These are phyloP conservation scores for Trichoderma lentiforme DNA, from an alignment of 2,329 filamentous ascomycete genomes.

Conservation along the genomic window DNA sequence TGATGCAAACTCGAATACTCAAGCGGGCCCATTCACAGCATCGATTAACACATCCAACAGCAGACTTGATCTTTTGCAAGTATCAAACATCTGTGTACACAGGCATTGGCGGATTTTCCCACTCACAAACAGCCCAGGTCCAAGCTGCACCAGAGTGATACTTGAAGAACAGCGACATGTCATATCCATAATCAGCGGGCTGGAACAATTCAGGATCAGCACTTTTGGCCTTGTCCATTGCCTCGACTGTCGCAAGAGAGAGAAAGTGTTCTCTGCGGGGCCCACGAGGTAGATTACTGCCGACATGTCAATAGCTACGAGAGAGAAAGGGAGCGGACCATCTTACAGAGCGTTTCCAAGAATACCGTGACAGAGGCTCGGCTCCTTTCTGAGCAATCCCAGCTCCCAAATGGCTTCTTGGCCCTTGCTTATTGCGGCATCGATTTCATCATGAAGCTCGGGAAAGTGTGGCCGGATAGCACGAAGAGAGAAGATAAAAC, in stretches of 20 bases:
- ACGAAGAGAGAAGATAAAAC: slow-evolving; percentile 56
- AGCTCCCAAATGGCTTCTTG: slow-evolving; percentile 53
- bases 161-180: slow-evolving; percentile 32
- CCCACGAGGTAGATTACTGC: slow-evolving; percentile 32
- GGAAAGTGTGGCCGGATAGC: slow-evolving; percentile 57
- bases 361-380: slow-evolving; percentile 64
- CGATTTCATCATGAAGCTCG: slow-evolving; percentile 49
- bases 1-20: neutral
- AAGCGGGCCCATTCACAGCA: neutral
- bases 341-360: slow-evolving; percentile 61
- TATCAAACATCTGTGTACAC: slow-evolving; percentile 33
- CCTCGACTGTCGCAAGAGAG: slow-evolving; percentile 53
- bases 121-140: slow-evolving; percentile 36
- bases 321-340: too few relatives aligned
- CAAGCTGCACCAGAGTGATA: slow-evolving; percentile 39
- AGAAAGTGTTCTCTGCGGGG: slow-evolving; percentile 51
- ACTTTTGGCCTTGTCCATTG: slow-evolving; percentile 45
- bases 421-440: slow-evolving; percentile 49
- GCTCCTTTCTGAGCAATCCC: slow-evolving; percentile 60
- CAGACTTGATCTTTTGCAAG: neutral
- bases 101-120: slow-evolving; percentile 34
- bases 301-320: neutral
- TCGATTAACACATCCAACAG: neutral
- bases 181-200: slow-evolving; percentile 36
- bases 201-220: slow-evolving; percentile 34